Evolutionary conservation across 257 asterid species (phyloP), one percentile per base, ranked within the genome.

Genomic region (Coffea canephora): DNA sequence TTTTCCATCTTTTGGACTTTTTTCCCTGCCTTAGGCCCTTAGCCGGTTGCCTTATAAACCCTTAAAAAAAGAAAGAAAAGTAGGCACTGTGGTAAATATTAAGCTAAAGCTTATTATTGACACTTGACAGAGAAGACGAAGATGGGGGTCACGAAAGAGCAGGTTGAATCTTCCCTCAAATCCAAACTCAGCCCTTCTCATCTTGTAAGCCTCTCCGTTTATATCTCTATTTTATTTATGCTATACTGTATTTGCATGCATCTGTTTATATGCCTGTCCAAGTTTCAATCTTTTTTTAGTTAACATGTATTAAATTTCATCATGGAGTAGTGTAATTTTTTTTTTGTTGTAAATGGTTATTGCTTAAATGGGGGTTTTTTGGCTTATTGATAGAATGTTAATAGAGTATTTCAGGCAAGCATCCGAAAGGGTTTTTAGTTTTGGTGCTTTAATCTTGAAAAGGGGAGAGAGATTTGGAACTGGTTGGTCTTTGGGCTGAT

Each of bases 81-180:
- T 11, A 48, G 12, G 12, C 13, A 8, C 15, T 48, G 9, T 46
- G 9, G 52, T 2, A 48, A 48, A 7, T 8, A 48, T 8, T 48
- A 48, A 48, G 13, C 52, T 48, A 48, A 46, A 48, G 52, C 52
- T 48, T 48, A 48, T 48, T 48, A 1, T 48, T 48, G 43, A 39
- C 43, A 39, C 43, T 31, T 46, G 49, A 46, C 49, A 46, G 69
- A 52, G 68, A 39, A 55, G 49, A 79, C 78, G 84, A 57, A 78
- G 68, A 92, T 92, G 98, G 94, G 90, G 81, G 90, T 86, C 77
- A 91, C 94, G 46, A 94, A 87, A 87, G 97, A 94, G 82, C 94
- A 89, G 76, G 88, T 92, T 76, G 90, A 90, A 82, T 87, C 96
- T 54, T 85, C 96, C 48, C 88, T 94, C 5, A 86, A 86, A 11